Conservation (phyloP, 1,284 basidiomycete genomes). For the Fomitopsis pinicola region DNA sequence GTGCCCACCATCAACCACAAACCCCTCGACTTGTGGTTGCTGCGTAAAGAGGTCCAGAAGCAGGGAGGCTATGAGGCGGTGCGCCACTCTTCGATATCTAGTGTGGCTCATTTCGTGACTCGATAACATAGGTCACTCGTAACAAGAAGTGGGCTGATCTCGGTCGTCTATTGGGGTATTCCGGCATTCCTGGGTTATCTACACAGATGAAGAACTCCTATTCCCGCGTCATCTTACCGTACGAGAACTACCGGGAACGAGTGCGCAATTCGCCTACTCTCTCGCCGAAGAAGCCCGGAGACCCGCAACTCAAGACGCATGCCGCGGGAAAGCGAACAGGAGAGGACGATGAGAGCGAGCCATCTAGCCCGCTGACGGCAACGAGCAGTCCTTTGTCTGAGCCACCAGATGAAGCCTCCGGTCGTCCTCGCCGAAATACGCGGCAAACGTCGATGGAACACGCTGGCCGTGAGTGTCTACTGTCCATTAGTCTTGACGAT, state of each 20-base stretch:
- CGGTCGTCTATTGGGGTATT: constrained; percentile 78
- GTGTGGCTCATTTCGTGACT: constrained; percentile 2
- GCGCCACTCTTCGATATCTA: constrained; percentile 25
- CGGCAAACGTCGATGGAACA: constrained; percentile 21
- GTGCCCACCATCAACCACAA: constrained; percentile 93
- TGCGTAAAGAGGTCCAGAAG: constrained; percentile 88
- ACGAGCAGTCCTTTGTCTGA: constrained; percentile 78
- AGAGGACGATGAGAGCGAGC: constrained; percentile 40
- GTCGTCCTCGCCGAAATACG: constrained; percentile 23
- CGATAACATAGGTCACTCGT: constrained; percentile 57
- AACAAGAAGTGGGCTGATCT: constrained; percentile 86
- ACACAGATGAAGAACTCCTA: constrained; percentile 91
- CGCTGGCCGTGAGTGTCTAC: constrained; percentile 16
- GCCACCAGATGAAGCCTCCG: constrained; percentile 68
- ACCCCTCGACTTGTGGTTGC: constrained; percentile 87
- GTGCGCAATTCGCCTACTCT: constrained; percentile 61
- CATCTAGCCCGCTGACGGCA: constrained; percentile 66
- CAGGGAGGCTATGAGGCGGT: constrained; percentile 86
- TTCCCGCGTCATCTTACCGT: constrained; percentile 87
- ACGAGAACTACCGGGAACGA: constrained; percentile 84
- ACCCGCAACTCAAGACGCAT: constrained; percentile 39
- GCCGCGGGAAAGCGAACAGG: constrained; percentile 1
- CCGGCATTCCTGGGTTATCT: constrained; percentile 77
- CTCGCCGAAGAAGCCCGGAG: constrained; percentile 32
- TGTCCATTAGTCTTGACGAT: not conserved